Base-by-base conservation (phyloP, 768 basidiomycete genomes). In the Leccinum aurantiacum region DNA sequence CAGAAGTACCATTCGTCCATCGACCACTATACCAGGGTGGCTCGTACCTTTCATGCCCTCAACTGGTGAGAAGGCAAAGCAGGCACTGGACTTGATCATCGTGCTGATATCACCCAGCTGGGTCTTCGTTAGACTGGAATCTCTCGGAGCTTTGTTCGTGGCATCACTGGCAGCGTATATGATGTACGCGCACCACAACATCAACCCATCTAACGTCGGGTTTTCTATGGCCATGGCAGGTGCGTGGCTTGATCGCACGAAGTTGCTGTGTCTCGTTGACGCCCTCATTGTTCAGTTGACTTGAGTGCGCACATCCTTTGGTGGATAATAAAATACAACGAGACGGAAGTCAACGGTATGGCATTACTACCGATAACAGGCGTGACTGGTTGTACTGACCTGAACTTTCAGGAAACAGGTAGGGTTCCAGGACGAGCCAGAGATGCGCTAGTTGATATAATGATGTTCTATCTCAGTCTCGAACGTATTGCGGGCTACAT, bases 401-500 rank as follows among this genome's bases (percentile, higher is more conserved):
- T 3, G 19, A 14, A 31, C 13, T 22, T 27, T 41, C 41, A 69
- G 67, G 53, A 29, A 69, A 71, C 59, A 71, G 69, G 69, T 68
- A 19, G 47, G 47, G 29, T 33, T 11, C 4, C 31, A 33, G 31
- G 31, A 33, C 31, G 10, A 33, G 11, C 31, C 4, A 33, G 31
- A 33, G 31, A 33, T 11, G 0, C 10, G 31, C 31, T 33, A 33
- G 31, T 33, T 11, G 31, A 33, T 4, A 33, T 33, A 11, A 33
- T 11, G 24, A 25, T 48, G 48, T 37, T 15, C 13, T 24, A 29
- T 25, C 4, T 4, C 54, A 72, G 73, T 35, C 52, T 71, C 7
- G 67, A 77, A 65, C 67, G 79, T 11, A 75, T 80, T 58, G 69
- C 76, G 49, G 76, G 76, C 48, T 88, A 84, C 66, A 68, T 87